phyloP scores from a whole-genome alignment of 2,329 filamentous ascomycete genomes.

The Fusarium sterilihyphosum region DNA sequence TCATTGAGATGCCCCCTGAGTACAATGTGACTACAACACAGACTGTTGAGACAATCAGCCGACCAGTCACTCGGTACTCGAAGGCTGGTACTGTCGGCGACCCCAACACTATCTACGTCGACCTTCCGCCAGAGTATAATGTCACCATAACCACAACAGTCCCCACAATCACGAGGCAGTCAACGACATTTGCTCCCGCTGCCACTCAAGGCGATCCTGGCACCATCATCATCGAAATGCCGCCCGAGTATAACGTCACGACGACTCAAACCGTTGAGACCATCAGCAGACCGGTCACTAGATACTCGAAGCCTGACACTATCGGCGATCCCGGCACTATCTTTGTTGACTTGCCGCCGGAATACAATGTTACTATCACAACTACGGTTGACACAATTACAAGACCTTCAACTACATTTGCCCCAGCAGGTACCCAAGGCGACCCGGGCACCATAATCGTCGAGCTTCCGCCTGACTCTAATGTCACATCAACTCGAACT shows the following conservation, averaged over 20 bases:
- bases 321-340: slow-evolving; percentile 12
- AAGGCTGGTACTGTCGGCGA: slow-evolving; percentile 3
- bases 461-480: slow-evolving; percentile 4
- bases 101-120: slow-evolving; percentile 10
- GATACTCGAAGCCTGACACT: background rate
- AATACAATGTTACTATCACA: slow-evolving; percentile 17
- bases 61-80: slow-evolving; percentile 1
- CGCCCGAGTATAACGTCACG: slow-evolving; percentile 14
- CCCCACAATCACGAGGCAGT: background rate
- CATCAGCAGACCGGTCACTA: slow-evolving; percentile 8
- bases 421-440: background rate
- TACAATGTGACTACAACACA: slow-evolving; percentile 12
- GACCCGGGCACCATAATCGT: slow-evolving; percentile 17
- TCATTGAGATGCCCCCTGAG: slow-evolving; percentile 8
- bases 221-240: slow-evolving; percentile 9
- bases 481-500: background rate
- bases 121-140: slow-evolving; percentile 17
- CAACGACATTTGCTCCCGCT: slow-evolving; percentile 8
- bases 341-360: slow-evolving; percentile 7
- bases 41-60: slow-evolving; percentile 10
- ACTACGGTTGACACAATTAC: slow-evolving; percentile 7
- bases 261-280: slow-evolving; percentile 10
- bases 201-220: slow-evolving; percentile 19
- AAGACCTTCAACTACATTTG: slow-evolving; percentile 9
- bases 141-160: slow-evolving; percentile 7